phyloP scores from a whole-genome alignment of 1,139 yeast species.

The Zygotorulaspora mrakii region DNA sequence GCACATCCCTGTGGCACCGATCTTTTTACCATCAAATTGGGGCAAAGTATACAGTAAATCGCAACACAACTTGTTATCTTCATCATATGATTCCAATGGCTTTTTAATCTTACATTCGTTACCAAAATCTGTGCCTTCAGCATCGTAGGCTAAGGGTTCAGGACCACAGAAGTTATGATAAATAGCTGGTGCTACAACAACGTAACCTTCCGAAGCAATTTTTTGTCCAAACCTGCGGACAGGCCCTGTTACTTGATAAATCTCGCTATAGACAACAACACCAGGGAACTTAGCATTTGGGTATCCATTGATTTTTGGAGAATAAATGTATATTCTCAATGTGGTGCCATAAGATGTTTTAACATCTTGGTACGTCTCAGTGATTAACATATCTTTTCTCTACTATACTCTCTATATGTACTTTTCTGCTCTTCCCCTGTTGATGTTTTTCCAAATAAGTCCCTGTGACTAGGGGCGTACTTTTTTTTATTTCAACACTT shows the following conservation, averaged over 20 bases:
- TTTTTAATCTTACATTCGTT: slow-evolving; percentile 64
- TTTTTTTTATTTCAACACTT: too few species aligned
- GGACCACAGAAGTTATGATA: slow-evolving; percentile 69
- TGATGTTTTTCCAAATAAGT: too few species aligned
- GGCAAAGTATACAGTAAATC: slow-evolving; percentile 56
- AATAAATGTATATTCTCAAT: slow-evolving; percentile 62
- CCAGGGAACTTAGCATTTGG: slow-evolving; percentile 78
- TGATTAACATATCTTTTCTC: slow-evolving; percentile 73
- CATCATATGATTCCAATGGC: slow-evolving; percentile 70
- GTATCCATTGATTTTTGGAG: slow-evolving; percentile 66
- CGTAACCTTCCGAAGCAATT: slow-evolving; percentile 76
- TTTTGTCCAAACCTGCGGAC: slow-evolving; percentile 73
- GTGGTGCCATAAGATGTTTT: slow-evolving; percentile 63
- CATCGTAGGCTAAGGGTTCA: slow-evolving; percentile 67
- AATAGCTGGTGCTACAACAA: slow-evolving; percentile 73
- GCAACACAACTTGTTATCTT: slow-evolving; percentile 61
- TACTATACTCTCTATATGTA: too few species aligned
- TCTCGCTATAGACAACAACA: slow-evolving; percentile 73
- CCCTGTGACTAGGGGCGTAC: too few species aligned
- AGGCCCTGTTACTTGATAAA: slow-evolving; percentile 73
- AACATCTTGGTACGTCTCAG: slow-evolving; percentile 63
- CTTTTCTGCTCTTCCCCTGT: background rate
- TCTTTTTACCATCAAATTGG: slow-evolving; percentile 61
- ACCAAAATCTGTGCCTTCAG: slow-evolving; percentile 72
- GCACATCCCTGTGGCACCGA: slow-evolving; percentile 87